phyloP scores from a whole-genome alignment of 192 early-diverging fungal species.

The Oehlia diaphana region DNA sequence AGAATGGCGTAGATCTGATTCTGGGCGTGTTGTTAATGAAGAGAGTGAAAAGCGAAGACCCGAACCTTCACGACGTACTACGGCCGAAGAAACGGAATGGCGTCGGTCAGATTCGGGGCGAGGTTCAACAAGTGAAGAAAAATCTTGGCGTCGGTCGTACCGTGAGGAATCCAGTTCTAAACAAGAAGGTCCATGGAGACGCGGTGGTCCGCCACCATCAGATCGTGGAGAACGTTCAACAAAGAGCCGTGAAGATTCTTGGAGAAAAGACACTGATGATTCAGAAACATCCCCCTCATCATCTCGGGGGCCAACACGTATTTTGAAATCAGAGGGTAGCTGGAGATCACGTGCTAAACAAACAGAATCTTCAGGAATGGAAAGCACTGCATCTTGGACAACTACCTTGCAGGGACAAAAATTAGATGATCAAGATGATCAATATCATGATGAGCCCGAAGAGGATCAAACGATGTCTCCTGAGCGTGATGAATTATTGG shows the following conservation, averaged over 20 bases:
- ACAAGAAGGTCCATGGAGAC: background rate
- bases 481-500: background rate
- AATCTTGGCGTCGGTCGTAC: background rate
- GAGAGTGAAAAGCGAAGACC: background rate
- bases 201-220: background rate
- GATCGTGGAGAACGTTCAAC: background rate
- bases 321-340: background rate
- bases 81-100: background rate
- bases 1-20: conserved; percentile 21
- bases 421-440: background rate
- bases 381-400: background rate
- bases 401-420: background rate
- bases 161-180: background rate
- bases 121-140: conserved; percentile 1
- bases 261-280: conserved; percentile 8
- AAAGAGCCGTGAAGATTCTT: background rate
- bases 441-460: background rate
- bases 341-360: background rate
- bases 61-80: background rate
- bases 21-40: background rate
- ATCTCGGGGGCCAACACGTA: conserved; percentile 3
- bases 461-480: background rate
- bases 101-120: conserved; percentile 7
- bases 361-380: background rate
- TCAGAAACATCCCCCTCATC: background rate